A percentile compares a stretch with the other conserved stretches of the same genome.
Conservation (phyloP, 495 filamentous ascomycete species). For the Penicillium goetzii region DNA sequence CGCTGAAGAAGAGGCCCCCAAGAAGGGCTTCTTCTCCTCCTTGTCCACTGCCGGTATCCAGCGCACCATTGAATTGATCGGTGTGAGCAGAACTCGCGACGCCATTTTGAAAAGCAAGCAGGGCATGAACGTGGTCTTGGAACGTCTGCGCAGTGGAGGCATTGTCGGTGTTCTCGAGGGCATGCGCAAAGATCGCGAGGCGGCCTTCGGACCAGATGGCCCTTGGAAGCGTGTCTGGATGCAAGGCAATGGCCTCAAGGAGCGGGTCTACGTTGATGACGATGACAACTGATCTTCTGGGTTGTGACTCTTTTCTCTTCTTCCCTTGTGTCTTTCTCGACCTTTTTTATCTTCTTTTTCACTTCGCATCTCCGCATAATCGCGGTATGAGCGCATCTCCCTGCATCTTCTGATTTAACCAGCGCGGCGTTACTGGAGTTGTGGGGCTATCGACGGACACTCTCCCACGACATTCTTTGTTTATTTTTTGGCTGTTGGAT, state of each 20-base stretch:
- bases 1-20: constrained; percentile 57
- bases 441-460: constrained; percentile 28
- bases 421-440: constrained; percentile 47
- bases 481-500: constrained; percentile 5
- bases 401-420: constrained; percentile 24
- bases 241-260: constrained; percentile 37
- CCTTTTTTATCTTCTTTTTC: background rate
- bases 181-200: constrained; percentile 71
- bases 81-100: constrained; percentile 78
- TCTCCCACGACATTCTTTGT: constrained; percentile 28
- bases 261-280: constrained; percentile 31
- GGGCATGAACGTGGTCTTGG: constrained; percentile 93
- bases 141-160: constrained; percentile 79
- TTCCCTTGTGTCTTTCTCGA: background rate
- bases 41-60: constrained; percentile 84
- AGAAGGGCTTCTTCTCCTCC: constrained; percentile 65
- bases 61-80: constrained; percentile 86
- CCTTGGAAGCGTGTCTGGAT: constrained; percentile 55
- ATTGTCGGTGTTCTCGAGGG: constrained; percentile 85
- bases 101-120: constrained; percentile 86
- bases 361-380: constrained; percentile 1
- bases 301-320: constrained; percentile 23
- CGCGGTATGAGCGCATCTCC: constrained; percentile 5
- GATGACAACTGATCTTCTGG: constrained; percentile 33
- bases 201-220: constrained; percentile 46